Conservation (phyloP, 192 early-diverging fungal species). For the Backusella westeae region DNA sequence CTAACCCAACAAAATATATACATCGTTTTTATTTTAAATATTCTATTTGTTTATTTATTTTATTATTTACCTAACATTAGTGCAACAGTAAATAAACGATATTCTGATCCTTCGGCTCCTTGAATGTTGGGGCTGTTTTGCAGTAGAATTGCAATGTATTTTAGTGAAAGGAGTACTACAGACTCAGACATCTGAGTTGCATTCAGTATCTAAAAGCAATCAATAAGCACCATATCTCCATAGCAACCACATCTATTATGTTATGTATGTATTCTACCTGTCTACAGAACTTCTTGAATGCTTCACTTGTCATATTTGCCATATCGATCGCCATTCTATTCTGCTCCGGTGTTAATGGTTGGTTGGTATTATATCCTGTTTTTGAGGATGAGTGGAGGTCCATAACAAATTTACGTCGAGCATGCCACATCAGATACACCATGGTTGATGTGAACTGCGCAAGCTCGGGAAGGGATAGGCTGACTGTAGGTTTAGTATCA, state of each 20-base stretch:
- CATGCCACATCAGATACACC: slow-evolving; percentile 53
- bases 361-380: neutral
- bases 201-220: slow-evolving; percentile 36
- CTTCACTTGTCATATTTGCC: slow-evolving; percentile 23
- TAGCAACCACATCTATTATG: neutral
- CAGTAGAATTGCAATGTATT: slow-evolving; percentile 52
- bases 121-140: slow-evolving; percentile 37
- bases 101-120: slow-evolving; percentile 56
- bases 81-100: slow-evolving; percentile 53
- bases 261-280: slow-evolving; percentile 21
- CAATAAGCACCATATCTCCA: neutral
- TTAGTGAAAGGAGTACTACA: slow-evolving; percentile 50
- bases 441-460: slow-evolving; percentile 58
- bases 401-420: slow-evolving; percentile 37
- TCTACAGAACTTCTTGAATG: slow-evolving; percentile 40
- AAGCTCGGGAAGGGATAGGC: slow-evolving; percentile 27
- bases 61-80: slow-evolving; percentile 43
- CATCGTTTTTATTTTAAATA: neutral
- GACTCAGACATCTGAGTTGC: slow-evolving; percentile 54
- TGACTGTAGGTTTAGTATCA: slow-evolving; percentile 10
- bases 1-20: neutral
- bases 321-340: slow-evolving; percentile 25
- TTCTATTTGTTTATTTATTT: neutral
- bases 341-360: neutral
- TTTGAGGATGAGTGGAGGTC: slow-evolving; percentile 25